Evolutionary conservation across 441 rosid genomes (phyloP).

Genomic region (Corymbia citriodora): DNA sequence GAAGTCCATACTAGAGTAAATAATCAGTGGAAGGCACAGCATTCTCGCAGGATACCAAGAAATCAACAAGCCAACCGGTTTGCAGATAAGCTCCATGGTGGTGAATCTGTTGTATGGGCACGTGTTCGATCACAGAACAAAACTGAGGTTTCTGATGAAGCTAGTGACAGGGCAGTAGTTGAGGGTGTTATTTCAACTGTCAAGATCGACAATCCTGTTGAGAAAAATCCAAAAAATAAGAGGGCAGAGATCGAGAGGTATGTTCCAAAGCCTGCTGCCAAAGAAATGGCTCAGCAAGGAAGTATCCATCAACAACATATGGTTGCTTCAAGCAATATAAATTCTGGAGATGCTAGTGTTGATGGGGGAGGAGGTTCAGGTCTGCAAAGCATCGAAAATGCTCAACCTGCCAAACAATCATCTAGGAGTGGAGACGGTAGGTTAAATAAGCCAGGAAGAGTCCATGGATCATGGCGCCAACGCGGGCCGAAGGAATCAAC

Average conservation of each 20-base stretch:
- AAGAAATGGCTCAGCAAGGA: conserved; percentile 81
- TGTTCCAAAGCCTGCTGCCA: conserved; percentile 83
- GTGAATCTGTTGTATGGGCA: conserved; percentile 84
- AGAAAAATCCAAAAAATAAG: conserved; percentile 59
- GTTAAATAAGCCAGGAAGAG: conserved; percentile 58
- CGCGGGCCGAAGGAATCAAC: conserved; percentile 39
- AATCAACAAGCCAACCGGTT: conserved; percentile 43
- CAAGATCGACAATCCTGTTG: conserved; percentile 51
- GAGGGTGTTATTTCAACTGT: conserved; percentile 31
- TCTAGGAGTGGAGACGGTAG: conserved; percentile 47
- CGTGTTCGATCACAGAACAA: conserved; percentile 67
- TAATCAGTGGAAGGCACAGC: conserved; percentile 65
- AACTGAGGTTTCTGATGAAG: conserved; percentile 51
- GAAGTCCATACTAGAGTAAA: conserved; percentile 44
- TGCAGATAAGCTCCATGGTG: conserved; percentile 41
- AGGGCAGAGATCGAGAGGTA: conserved; percentile 95
- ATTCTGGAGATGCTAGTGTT: conserved; percentile 25
- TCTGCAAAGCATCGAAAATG: conserved; percentile 26
- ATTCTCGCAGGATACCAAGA: conserved; percentile 52
- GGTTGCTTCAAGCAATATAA: conserved; percentile 22
- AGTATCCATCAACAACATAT: conserved; percentile 37
- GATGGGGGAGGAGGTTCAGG: conserved; percentile 33
- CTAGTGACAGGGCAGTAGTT: conserved; percentile 25
- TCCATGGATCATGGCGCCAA: conserved; percentile 74
- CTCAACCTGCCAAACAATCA: conserved; percentile 28